Percentiles rank a stretch among this genome's conserved stretches.
Evolutionary conservation across 2,329 filamentous ascomycete species (phyloP).

Genomic region (Xylaria sp.): DNA sequence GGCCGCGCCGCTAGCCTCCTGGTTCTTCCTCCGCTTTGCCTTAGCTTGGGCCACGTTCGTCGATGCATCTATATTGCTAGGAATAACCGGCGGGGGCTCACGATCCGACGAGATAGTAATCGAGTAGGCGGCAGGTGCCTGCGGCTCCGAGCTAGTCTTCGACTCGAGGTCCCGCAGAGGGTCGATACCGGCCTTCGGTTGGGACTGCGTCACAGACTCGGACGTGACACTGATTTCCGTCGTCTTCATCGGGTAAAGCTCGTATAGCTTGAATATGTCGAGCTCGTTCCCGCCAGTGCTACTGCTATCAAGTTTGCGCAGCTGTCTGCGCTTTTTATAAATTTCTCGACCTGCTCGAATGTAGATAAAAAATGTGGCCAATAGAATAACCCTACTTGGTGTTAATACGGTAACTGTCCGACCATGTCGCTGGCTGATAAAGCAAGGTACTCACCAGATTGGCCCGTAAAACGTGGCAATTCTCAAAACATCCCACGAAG

Average conservation of each 20-base stretch:
- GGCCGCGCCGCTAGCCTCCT: constrained; percentile 70
- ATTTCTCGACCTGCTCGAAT: constrained; percentile 73
- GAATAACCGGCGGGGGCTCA: constrained; percentile 43
- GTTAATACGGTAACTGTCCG: constrained; percentile 26
- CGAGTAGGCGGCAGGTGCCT: constrained; percentile 55
- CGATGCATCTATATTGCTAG: constrained; percentile 8
- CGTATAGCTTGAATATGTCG: constrained; percentile 55
- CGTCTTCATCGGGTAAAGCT: constrained; percentile 64
- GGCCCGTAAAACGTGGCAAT: constrained; percentile 80
- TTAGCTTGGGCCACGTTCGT: constrained; percentile 34
- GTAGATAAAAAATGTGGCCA: constrained; percentile 73
- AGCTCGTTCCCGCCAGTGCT: constrained; percentile 56
- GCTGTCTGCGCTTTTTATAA: constrained; percentile 72
- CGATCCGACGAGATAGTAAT: constrained; percentile 60
- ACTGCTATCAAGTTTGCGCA: constrained; percentile 61
- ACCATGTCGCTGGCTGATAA: neutral
- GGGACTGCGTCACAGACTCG: constrained; percentile 55
- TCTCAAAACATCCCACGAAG: constrained; percentile 75
- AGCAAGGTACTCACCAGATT: constrained; percentile 70
- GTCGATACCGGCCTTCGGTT: constrained; percentile 50
- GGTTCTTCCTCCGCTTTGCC: constrained; percentile 49
- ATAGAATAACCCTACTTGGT: constrained; percentile 66
- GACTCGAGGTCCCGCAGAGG: constrained; percentile 48
- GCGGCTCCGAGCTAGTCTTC: constrained; percentile 29
- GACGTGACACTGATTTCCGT: constrained; percentile 73